Conservation (phyloP, 495 filamentous ascomycete genomes). For the Aspergillus avenaceus region DNA sequence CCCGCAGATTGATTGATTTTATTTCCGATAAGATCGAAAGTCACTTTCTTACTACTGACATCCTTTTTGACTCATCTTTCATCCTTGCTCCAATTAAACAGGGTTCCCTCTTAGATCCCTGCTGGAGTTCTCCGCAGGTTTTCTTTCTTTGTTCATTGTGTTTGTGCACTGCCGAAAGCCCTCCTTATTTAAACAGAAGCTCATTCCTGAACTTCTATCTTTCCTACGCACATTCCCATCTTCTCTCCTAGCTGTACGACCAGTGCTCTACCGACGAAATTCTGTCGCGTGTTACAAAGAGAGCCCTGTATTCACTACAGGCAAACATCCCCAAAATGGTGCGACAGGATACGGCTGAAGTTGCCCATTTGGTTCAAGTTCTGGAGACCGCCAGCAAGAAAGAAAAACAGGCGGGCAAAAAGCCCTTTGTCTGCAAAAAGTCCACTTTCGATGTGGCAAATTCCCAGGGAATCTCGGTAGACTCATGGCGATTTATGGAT, state of each 20-base stretch:
- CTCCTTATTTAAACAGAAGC: no score
- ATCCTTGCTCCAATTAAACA: no score
- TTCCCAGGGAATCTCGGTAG: constrained; percentile 59
- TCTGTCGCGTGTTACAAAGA: no score
- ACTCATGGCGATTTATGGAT: constrained; percentile 91
- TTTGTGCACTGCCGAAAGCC: no score
- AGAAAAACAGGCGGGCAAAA: constrained; percentile 36
- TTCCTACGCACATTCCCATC: neutral
- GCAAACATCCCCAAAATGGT: constrained; percentile 23
- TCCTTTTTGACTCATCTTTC: no score
- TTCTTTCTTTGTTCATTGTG: no score
- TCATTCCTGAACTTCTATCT: neutral
- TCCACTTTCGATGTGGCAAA: constrained; percentile 61
- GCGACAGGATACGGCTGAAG: constrained; percentile 60
- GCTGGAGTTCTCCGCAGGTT: no score
- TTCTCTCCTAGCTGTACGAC: neutral
- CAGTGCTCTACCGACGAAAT: neutral
- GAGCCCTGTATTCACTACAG: neutral
- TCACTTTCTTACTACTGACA: no score
- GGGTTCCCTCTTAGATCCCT: no score
- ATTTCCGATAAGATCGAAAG: constrained; percentile 10
- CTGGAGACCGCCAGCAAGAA: constrained; percentile 54
- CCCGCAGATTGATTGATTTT: constrained; percentile 4
- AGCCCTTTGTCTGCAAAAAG: constrained; percentile 66
- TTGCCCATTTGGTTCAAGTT: constrained; percentile 51